Evolutionary conservation across 345 rosid genomes (phyloP), one percentile per base, ranked within the genome.

Genomic region (Orychophragmus violaceus): DNA sequence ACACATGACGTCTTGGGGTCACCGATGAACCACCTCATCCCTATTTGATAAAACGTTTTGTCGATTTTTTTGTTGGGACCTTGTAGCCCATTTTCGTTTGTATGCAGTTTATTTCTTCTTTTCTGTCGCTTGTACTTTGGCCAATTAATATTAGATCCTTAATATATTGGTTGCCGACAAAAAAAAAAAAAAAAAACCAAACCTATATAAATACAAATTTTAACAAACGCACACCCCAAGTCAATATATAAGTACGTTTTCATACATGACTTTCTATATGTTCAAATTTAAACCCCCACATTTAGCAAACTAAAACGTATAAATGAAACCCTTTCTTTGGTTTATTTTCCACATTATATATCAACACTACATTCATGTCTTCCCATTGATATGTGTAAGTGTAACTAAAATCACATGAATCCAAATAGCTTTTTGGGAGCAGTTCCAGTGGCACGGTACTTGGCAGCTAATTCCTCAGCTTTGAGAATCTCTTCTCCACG

Each of bases 401-500:
- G 5, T 46, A 59, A 46, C 19, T 11, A 13, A 27, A 7, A 52
- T 74, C 68, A 74, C 3, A 69, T 54, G 74, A 39, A 75, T 63
- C 70, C 70, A 3, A 69, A 69, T 7, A 75, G 71, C 68, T 70
- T 75, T 49, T 75, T 75, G 0, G 79, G 79, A 21, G 71, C 44
- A 21, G 70, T 69, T 58, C 79, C 75, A 11, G 64, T 29, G 13
- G 75, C 71, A 41, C 79, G 75, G 35, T 69, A 75, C 63, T 75
- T 75, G 30, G 79, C 63, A 32, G 75, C 79, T 37, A 70, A 18
- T 51, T 75, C 75, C 25, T 75, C 79, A 0, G 71, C 71, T 53
- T 75, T 75, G 46, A 75, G 62, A 33, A 44, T 2, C 2, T 70
- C 71, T 64, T 75, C 71, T 5, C 79, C 71, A 11, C 67, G 66